Conservation (phyloP, 2,329 filamentous ascomycete genomes). For the Fusarium sp. region DNA sequence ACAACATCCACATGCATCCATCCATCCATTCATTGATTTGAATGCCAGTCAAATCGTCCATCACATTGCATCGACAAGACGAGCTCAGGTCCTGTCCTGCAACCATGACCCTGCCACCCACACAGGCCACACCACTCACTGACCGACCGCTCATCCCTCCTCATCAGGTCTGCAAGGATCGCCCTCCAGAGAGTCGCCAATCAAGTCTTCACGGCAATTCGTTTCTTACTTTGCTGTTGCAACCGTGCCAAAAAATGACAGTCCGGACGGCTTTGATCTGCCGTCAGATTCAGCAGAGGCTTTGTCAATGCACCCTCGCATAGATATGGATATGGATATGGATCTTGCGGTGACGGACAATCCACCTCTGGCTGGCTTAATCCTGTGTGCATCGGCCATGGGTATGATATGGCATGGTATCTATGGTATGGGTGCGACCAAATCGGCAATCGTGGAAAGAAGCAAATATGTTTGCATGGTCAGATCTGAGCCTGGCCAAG, state of each 20-base stretch:
- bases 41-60: neutral
- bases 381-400: slow-evolving; percentile 6
- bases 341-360: slow-evolving; percentile 12
- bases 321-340: slow-evolving; percentile 16
- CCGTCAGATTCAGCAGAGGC: slow-evolving; percentile 7
- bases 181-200: slow-evolving; percentile 9
- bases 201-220: slow-evolving; percentile 16
- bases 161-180: slow-evolving; percentile 3
- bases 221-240: neutral
- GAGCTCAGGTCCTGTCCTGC: neutral
- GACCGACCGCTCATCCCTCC: slow-evolving; percentile 10
- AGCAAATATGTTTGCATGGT: slow-evolving; percentile 10
- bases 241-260: slow-evolving; percentile 9
- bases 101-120: slow-evolving; percentile 1
- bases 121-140: neutral
- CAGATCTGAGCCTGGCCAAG: slow-evolving; percentile 6
- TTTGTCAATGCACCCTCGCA: slow-evolving; percentile 9
- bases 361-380: slow-evolving; percentile 8
- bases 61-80: neutral
- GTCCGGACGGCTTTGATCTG: slow-evolving; percentile 11
- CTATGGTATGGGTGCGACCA: slow-evolving; percentile 3
- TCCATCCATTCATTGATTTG: too few relatives aligned
- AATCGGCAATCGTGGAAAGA: slow-evolving; percentile 13
- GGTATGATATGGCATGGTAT: neutral
- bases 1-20: neutral